Base-by-base conservation (phyloP, 352 stramenopile genomes). In the Phytophthora sp. region DNA sequence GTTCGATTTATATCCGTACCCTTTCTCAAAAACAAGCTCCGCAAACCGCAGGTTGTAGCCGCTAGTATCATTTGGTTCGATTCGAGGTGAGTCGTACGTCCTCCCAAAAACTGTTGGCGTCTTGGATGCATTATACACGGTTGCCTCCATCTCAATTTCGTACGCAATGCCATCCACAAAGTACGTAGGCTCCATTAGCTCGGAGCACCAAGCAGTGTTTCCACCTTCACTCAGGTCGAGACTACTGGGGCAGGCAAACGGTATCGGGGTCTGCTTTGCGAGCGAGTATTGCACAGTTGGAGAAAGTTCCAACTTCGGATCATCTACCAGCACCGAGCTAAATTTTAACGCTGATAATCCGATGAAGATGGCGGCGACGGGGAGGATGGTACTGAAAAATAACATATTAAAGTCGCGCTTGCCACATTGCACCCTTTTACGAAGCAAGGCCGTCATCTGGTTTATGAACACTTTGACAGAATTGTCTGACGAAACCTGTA, bases 351-450 rank as follows among this genome's bases (percentile, higher is more conserved):
- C 64, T 24, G 74, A 78, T 16, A 96, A 50, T 0, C 87, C 89
- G 0, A 88, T 57, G 24, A 89, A 77, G 21, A 96, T 73, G n/a
- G 93, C 63, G 4, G 86, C 49, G 38, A 91, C 69, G 0, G 89
- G 89, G 16, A 95, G 64, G 9, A 94, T 21, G 2, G 66, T 84
- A 59, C 86, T 91, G 69, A 88, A 95, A 54, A 90, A 77, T 4
- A 96, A 39, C 73, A 91, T 86, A 31, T 76, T 80, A 8, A 76
- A 71, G 52, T 95, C 87, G 13, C 87, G 78, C 23, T 76, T 86
- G 0, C 80, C 83, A 16, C 68, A 77, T 13, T 74, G 57, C 15
- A 87, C 29, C 9, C 84, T 76, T 55, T 95, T 95, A 30, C 66
- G 60, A 9, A 93, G 39, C 5, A 95, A 61, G 7, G 85, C 86